Base-by-base conservation (phyloP, 2,329 filamentous ascomycete genomes). In the Blastomyces parvus region DNA sequence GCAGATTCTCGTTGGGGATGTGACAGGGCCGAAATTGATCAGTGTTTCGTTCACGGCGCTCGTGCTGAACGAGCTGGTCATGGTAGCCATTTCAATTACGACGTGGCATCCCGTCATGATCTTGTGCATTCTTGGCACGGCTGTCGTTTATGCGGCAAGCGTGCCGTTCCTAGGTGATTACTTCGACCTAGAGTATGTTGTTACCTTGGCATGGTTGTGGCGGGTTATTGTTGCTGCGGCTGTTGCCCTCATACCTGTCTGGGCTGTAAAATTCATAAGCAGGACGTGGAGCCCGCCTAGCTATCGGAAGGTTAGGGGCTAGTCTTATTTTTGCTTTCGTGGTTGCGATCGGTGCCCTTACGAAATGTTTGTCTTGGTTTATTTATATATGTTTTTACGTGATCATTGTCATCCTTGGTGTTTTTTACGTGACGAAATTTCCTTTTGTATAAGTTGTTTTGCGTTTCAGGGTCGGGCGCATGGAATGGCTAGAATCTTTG, bases 61-160 rank as follows among this genome's bases (percentile, higher is more conserved):
- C 2, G 86, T 99, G 5, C 80, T 97, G 66, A 99, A 97, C 74
- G 94, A 99, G 74, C 83, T 99, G 64, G 84, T 95, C 69, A 99
- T 99, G 95, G 94, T 97, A 2, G 93, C 92, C 3, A 90, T 96
- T 64, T 90, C 96, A 73, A 90, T 99, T 69, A 96, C 91, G 3
- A 99, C 94, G 0, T 99, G 94, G 94, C 94, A 97, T 75, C 88
- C 88, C 48, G 82, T 93, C 66, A 97, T 97, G 92, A 87, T 96
- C 62, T 79, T 90, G 60, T 88, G 84, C 68, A 88, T 97, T 65
- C 71, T 96, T 6, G 92, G 90, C 17, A 99, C 94, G 0, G 87
- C 89, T 55, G 74, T 88, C 36, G 74, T 93, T n/a, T 99, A 90
- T 71, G 80, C 92, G 33, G 90, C 86, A 2, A 91, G 86, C 48